These are phyloP conservation scores for Leptographium flavum DNA, from an alignment of 2,329 filamentous ascomycete genomes.

Conservation along the genomic window DNA sequence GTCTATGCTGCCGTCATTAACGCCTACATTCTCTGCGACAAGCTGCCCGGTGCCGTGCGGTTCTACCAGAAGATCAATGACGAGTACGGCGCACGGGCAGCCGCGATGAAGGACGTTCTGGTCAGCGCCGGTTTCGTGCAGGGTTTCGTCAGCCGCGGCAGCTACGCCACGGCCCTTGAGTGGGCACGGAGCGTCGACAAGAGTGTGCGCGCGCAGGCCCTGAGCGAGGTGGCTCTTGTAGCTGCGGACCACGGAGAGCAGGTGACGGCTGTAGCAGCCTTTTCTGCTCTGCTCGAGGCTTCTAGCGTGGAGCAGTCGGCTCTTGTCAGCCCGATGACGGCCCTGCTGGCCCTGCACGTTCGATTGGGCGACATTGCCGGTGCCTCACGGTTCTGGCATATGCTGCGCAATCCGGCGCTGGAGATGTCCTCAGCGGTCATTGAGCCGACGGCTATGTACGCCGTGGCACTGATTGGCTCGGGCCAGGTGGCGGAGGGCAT, in stretches of 20 bases:
- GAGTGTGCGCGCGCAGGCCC: constrained; percentile 43
- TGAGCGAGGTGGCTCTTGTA: constrained; percentile 58
- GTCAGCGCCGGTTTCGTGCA: constrained; percentile 65
- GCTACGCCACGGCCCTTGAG: constrained; percentile 58
- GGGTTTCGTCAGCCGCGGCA: constrained; percentile 55
- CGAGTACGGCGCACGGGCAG: constrained; percentile 41
- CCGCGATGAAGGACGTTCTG: constrained; percentile 56
- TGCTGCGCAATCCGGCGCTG: constrained; percentile 50
- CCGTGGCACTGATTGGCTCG: constrained; percentile 72
- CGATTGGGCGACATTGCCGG: constrained; percentile 65
- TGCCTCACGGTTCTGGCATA: constrained; percentile 68
- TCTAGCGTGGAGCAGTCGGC: constrained; percentile 44
- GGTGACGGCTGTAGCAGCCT: constrained; percentile 52
- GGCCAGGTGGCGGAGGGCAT: constrained; percentile 75
- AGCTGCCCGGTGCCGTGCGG: constrained; percentile 65
- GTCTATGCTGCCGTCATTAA: constrained; percentile 88
- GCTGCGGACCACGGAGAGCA: constrained; percentile 70
- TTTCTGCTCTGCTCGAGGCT: constrained; percentile 39
- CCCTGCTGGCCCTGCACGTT: constrained; percentile 75
- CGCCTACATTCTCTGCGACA: constrained; percentile 71
- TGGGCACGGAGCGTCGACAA: constrained; percentile 54
- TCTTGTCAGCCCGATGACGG: constrained; percentile 18
- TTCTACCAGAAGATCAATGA: constrained; percentile 72
- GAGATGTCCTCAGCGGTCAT: constrained; percentile 53
- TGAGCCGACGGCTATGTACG: constrained; percentile 82